Evolutionary conservation across 2,329 filamentous ascomycete species (phyloP).

Genomic region (Nigrospora osmanthi): DNA sequence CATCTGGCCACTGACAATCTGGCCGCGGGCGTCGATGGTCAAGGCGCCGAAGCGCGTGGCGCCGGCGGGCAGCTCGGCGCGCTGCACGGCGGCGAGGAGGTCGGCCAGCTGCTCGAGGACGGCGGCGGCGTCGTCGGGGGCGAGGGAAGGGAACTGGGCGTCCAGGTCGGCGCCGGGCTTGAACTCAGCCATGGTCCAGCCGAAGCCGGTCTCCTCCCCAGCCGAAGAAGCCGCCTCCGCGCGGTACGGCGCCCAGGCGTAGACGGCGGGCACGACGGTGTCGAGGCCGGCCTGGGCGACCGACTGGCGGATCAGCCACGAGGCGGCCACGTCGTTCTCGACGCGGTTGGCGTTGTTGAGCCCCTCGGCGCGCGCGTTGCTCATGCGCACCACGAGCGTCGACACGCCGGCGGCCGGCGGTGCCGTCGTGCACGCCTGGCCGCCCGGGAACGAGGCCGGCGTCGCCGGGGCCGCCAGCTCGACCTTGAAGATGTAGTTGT

Average conservation of each 20-base stretch:
- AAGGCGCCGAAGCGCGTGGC: constrained; percentile 11
- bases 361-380: constrained; percentile 12
- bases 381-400: constrained; percentile 11
- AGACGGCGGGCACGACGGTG: constrained; percentile 12
- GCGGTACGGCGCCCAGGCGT: constrained; percentile 6
- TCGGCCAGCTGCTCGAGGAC: constrained; percentile 14
- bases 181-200: constrained; percentile 16
- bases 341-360: constrained; percentile 16
- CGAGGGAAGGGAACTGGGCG: constrained; percentile 7
- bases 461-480: constrained; percentile 7
- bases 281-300: constrained; percentile 3
- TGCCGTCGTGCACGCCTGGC: constrained; percentile 6
- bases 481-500: constrained; percentile 18
- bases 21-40: constrained; percentile 7
- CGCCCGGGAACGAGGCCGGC: constrained; percentile 5
- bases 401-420: constrained; percentile 6
- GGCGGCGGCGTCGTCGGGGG: neutral
- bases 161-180: constrained; percentile 14
- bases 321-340: constrained; percentile 17
- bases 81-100: constrained; percentile 10
- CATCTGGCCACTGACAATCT: constrained; percentile 9
- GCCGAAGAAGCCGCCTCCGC: no score
- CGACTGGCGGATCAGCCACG: constrained; percentile 10
- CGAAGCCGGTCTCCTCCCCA: constrained; percentile 5
- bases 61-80: constrained; percentile 6